Conservation (phyloP, 768 basidiomycete genomes). For the Tephrocybe sp. region DNA sequence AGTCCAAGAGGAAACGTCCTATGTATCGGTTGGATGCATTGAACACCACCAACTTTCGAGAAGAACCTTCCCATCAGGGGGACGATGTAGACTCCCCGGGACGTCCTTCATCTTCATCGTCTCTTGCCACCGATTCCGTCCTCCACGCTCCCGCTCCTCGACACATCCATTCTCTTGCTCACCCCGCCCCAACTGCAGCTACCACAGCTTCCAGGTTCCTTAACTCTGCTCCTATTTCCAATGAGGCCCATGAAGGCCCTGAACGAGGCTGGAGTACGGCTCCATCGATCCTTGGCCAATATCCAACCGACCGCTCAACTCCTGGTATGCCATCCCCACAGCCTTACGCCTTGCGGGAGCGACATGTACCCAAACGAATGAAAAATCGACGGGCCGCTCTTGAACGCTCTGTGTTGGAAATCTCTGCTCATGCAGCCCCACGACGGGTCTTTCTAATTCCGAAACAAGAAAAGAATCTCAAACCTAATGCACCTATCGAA, state of each 20-base stretch:
- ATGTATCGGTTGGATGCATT: not conserved
- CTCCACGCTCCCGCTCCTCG: not conserved
- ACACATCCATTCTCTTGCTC: not conserved
- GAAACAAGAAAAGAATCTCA: not conserved
- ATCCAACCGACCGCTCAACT: not conserved
- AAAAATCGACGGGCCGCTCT: not conserved
- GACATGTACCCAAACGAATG: not conserved
- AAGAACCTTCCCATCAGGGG: not conserved
- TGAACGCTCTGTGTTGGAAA: not conserved
- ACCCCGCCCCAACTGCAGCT: not conserved
- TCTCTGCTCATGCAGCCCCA: not conserved
- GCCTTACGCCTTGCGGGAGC: not conserved
- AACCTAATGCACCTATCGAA: not conserved
- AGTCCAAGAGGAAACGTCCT: not conserved
- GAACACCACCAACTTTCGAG: not conserved
- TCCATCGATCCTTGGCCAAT: not conserved
- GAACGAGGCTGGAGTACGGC: conserved; percentile 1
- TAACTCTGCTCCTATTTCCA: not conserved
- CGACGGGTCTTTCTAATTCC: not conserved
- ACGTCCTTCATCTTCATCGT: not conserved
- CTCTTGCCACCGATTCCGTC: not conserved
- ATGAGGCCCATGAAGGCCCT: not conserved
- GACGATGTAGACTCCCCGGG: not conserved
- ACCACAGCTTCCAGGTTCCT: not conserved
- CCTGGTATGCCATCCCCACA: not conserved